Conservation (phyloP, 805 yeast species). For the Barnettozyma pratensis region DNA sequence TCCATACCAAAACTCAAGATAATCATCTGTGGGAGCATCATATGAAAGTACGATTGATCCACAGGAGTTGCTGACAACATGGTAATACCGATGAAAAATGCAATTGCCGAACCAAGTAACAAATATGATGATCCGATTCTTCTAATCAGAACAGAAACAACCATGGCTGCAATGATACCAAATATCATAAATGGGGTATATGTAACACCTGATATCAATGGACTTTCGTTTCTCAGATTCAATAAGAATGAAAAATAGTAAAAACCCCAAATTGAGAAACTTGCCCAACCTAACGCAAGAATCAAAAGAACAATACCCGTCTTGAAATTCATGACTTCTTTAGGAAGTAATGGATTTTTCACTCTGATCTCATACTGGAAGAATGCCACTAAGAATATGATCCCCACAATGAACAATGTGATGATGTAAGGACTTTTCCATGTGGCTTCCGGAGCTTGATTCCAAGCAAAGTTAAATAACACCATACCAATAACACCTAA, state of each 20-base stretch:
- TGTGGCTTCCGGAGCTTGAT: slow-evolving; percentile 70
- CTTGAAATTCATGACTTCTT: slow-evolving; percentile 38
- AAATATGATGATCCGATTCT: slow-evolving; percentile 45
- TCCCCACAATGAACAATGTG: slow-evolving; percentile 48
- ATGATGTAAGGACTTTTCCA: slow-evolving; percentile 60
- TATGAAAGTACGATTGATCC: slow-evolving; percentile 53
- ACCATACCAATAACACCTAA: slow-evolving; percentile 58
- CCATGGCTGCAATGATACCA: slow-evolving; percentile 52
- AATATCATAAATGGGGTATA: slow-evolving; percentile 41
- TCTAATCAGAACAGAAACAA: slow-evolving; percentile 44
- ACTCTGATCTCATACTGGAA: slow-evolving; percentile 42
- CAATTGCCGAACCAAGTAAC: slow-evolving; percentile 44
- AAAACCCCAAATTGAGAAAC: slow-evolving; percentile 71
- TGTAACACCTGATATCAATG: slow-evolving; percentile 43
- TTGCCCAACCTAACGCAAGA: slow-evolving; percentile 67
- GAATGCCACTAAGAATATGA: slow-evolving; percentile 39
- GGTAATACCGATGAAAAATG: slow-evolving; percentile 49
- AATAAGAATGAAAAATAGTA: slow-evolving; percentile 50
- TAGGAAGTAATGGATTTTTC: slow-evolving; percentile 50
- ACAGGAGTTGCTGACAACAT: slow-evolving; percentile 54
- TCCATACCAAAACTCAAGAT: slow-evolving; percentile 73
- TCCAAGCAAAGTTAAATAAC: slow-evolving; percentile 64
- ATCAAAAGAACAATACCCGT: slow-evolving; percentile 44
- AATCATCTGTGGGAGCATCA: slow-evolving; percentile 50
- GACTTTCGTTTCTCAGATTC: slow-evolving; percentile 43